Percentiles rank a stretch among this genome's conserved stretches.
Evolutionary conservation across 306 rosid genomes (phyloP).

Genomic region (Argentina anserina): DNA sequence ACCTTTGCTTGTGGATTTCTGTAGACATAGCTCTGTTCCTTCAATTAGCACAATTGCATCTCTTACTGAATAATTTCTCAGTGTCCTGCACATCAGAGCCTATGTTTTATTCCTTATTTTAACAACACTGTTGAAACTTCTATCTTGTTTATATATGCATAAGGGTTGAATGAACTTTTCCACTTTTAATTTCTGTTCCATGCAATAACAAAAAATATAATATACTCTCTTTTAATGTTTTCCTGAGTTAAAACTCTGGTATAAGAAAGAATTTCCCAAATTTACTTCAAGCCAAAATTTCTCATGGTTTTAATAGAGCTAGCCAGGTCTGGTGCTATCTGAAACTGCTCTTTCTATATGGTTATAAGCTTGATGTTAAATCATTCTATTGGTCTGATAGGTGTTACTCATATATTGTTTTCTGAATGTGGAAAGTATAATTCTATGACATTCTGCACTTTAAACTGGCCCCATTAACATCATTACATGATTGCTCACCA

Average conservation of each 20-base stretch:
- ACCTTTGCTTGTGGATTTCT: not conserved
- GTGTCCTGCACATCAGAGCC: not conserved
- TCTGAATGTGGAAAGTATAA: not conserved
- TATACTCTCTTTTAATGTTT: not conserved
- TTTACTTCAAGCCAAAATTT: not conserved
- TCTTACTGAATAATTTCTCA: not conserved
- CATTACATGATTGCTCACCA: not conserved
- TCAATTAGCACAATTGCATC: not conserved
- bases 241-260: not conserved
- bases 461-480: not conserved
- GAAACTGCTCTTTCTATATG: not conserved
- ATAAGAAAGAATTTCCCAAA: not conserved
- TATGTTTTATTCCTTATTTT: not conserved
- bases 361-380: not conserved
- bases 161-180: not conserved
- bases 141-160: not conserved
- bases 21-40: not conserved
- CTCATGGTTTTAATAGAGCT: not conserved
- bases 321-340: not conserved
- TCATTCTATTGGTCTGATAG: not conserved
- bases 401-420: not conserved
- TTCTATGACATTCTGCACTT: not conserved
- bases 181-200: not conserved
- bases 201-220: too few species aligned
- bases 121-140: not conserved